phyloP scores from a whole-genome alignment of 2,329 filamentous ascomycete genomes.

The Fusarium haematococcum region DNA sequence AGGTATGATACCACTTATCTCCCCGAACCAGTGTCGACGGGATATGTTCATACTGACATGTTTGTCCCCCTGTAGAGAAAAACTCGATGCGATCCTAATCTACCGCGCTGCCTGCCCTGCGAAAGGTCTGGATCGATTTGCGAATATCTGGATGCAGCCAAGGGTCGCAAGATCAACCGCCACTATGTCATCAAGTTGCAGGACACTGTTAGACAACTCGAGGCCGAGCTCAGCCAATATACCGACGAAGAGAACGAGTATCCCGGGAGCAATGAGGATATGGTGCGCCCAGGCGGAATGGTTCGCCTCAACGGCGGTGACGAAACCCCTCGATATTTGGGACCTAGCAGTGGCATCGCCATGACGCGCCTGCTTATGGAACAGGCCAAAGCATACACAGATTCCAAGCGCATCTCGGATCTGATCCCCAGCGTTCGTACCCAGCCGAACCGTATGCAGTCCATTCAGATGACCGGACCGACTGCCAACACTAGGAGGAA shows the following conservation, averaged over 20 bases:
- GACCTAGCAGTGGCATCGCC: slow-evolving; percentile 93
- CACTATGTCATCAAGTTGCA: slow-evolving; percentile 94
- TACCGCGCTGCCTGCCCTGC: slow-evolving; percentile 92
- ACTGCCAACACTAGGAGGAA: slow-evolving; percentile 76
- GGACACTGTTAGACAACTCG: slow-evolving; percentile 83
- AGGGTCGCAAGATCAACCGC: slow-evolving; percentile 86
- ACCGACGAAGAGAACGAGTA: slow-evolving; percentile 81
- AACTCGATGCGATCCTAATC: slow-evolving; percentile 92
- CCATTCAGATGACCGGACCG: slow-evolving; percentile 61
- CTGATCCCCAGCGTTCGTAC: slow-evolving; percentile 81
- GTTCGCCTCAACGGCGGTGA: slow-evolving; percentile 87
- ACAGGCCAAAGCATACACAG: slow-evolving; percentile 92
- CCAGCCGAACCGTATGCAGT: slow-evolving; percentile 69
- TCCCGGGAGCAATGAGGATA: slow-evolving; percentile 80
- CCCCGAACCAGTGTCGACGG: slow-evolving; percentile 7
- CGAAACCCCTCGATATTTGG: slow-evolving; percentile 88
- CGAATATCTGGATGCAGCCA: slow-evolving; percentile 94
- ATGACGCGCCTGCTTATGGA: slow-evolving; percentile 97
- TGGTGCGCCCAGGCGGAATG: slow-evolving; percentile 86
- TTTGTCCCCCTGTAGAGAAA: slow-evolving; percentile 74
- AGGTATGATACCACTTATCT: slow-evolving; percentile 63
- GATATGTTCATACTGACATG: slow-evolving; percentile 23
- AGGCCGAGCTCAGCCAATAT: slow-evolving; percentile 82
- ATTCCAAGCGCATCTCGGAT: slow-evolving; percentile 90
- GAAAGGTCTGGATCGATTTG: slow-evolving; percentile 91